Evolutionary conservation across 768 basidiomycete species (phyloP).

Genomic region (Zangia roseola): DNA sequence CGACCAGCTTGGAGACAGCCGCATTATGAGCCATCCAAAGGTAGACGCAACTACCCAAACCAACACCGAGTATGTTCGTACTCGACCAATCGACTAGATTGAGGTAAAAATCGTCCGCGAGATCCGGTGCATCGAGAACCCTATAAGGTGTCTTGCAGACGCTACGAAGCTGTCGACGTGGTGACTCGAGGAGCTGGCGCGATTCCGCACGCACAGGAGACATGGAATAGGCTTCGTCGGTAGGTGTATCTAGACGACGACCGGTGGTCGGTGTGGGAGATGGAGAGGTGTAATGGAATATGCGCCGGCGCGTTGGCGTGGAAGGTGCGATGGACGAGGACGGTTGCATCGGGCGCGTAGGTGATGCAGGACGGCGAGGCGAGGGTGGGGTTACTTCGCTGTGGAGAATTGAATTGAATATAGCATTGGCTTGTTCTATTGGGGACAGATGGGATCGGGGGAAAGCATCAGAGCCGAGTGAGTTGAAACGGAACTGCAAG

Average conservation of each 20-base stretch:
- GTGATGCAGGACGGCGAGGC: constrained; percentile 62
- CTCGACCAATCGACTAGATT: constrained; percentile 98
- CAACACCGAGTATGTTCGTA: constrained; percentile 93
- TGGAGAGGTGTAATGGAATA: constrained; percentile 69
- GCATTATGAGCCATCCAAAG: constrained; percentile 97
- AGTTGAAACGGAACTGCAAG: not conserved
- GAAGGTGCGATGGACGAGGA: constrained; percentile 40
- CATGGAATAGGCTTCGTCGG: constrained; percentile 86
- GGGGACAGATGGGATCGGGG: constrained; percentile 16
- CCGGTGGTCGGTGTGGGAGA: constrained; percentile 46
- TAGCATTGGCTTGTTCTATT: constrained; percentile 79
- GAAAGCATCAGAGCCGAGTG: constrained; percentile 6
- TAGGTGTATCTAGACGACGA: constrained; percentile 74
- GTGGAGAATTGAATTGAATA: constrained; percentile 76
- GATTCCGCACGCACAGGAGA: constrained; percentile 86
- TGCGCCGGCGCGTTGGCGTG: constrained; percentile 52
- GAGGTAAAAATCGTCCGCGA: constrained; percentile 98
- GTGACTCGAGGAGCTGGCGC: constrained; percentile 79
- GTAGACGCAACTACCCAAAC: constrained; percentile 89
- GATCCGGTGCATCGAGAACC: constrained; percentile 94
- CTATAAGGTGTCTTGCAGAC: constrained; percentile 96
- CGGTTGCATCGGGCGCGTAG: constrained; percentile 44
- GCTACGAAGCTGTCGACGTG: constrained; percentile 73
- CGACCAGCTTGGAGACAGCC: constrained; percentile 87
- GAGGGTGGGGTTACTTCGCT: constrained; percentile 75